Conservation (phyloP, 352 stramenopile genomes). For the Hyaloperonospora arabidopsidis region DNA sequence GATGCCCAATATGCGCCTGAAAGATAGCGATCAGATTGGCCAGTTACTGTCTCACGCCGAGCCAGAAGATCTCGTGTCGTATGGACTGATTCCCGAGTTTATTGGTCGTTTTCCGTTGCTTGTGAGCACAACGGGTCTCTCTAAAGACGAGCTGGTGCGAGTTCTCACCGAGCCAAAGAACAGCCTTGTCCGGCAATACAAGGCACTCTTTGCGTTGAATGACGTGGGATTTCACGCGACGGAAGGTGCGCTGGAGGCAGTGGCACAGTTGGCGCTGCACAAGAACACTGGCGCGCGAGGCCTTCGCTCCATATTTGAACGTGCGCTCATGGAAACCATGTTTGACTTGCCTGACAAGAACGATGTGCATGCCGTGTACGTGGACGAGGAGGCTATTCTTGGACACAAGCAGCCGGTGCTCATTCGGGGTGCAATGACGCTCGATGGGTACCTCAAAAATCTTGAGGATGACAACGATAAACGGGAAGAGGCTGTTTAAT, state of each 20-base stretch:
- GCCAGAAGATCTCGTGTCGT: constrained; percentile 94
- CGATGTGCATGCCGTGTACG: constrained; percentile 89
- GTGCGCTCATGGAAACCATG: constrained; percentile 93
- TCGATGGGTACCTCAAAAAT: constrained; percentile 69
- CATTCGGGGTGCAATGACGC: constrained; percentile 57
- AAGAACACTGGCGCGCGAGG: constrained; percentile 95
- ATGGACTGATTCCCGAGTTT: constrained; percentile 98
- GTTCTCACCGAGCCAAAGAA: constrained; percentile 97
- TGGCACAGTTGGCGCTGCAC: constrained; percentile 88
- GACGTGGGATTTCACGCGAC: constrained; percentile 95
- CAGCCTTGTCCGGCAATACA: constrained; percentile 96
- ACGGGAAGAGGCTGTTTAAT: constrained; percentile 47
- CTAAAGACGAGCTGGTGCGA: constrained; percentile 88
- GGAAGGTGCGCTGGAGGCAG: constrained; percentile 89
- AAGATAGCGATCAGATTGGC: constrained; percentile 80
- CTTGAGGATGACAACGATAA: constrained; percentile 56
- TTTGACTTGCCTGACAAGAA: constrained; percentile 91
- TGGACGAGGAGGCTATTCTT: constrained; percentile 89
- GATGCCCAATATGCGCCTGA: constrained; percentile 76
- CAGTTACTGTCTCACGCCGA: constrained; percentile 90
- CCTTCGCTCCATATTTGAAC: constrained; percentile 92
- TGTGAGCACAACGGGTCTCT: constrained; percentile 89
- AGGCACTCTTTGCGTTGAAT: constrained; percentile 93
- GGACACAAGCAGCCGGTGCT: constrained; percentile 87
- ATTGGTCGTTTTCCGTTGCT: constrained; percentile 96